These are phyloP conservation scores for Calonectria pseudoreteaudii DNA, from an alignment of 2,329 filamentous ascomycete species.

Conservation along the genomic window DNA sequence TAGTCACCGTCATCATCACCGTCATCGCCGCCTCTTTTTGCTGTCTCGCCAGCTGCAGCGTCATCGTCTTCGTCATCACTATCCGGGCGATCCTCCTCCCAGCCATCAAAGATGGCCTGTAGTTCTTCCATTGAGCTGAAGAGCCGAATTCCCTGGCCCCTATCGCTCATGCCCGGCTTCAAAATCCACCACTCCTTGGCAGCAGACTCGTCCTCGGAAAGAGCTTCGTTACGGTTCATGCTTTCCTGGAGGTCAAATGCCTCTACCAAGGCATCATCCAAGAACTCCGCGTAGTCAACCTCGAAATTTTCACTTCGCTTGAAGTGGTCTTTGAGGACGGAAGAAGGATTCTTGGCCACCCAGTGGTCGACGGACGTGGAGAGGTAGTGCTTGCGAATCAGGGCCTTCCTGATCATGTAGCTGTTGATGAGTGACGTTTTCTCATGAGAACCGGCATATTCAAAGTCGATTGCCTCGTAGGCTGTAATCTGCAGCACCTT, in stretches of 20 bases:
- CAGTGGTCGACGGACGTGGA: conserved; percentile 86
- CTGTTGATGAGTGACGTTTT: conserved; percentile 80
- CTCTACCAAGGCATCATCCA: conserved; percentile 93
- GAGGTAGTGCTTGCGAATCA: conserved; percentile 96
- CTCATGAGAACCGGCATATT: conserved; percentile 73
- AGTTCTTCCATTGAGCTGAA: conserved; percentile 89
- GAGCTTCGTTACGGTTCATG: conserved; percentile 71
- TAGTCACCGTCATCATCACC: conserved; percentile 57
- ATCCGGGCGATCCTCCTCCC: conserved; percentile 79
- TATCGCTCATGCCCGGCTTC: conserved; percentile 97
- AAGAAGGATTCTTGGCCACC: conserved; percentile 84
- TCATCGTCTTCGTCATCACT: conserved; percentile 71
- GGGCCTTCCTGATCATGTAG: conserved; percentile 94
- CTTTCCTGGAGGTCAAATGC: conserved; percentile 88
- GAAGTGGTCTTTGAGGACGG: conserved; percentile 76
- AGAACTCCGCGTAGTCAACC: conserved; percentile 94
- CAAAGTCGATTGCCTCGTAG: conserved; percentile 91
- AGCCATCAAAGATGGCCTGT: conserved; percentile 89
- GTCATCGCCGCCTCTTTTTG: conserved; percentile 39
- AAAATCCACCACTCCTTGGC: conserved; percentile 94
- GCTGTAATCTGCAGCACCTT: conserved; percentile 81
- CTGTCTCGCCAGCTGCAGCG: conserved; percentile 40
- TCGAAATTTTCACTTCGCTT: conserved; percentile 89
- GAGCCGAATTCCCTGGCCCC: conserved; percentile 90
- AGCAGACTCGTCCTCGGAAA: conserved; percentile 31